phyloP scores from a whole-genome alignment of 2,329 filamentous ascomycete genomes.

The Lecanicillium sp. region DNA sequence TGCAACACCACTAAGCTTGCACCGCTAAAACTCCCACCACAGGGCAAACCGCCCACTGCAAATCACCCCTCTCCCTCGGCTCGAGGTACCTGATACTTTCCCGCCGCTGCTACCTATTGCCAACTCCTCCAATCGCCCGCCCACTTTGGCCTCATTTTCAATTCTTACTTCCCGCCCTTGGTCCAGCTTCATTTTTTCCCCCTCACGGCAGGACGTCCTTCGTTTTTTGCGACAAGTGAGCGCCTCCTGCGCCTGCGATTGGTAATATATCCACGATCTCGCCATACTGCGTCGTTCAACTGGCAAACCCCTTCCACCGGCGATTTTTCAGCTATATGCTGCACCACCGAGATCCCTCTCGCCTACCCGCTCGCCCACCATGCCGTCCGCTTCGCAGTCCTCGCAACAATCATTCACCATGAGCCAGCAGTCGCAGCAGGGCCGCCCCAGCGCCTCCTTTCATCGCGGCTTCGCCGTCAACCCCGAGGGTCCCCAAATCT shows the following conservation, averaged over 20 bases:
- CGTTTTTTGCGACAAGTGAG: background rate
- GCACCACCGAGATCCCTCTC: background rate
- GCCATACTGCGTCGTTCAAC: background rate
- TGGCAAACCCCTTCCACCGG: background rate
- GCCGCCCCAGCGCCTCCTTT: constrained; percentile 31
- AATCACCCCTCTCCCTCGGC: constrained; percentile 4
- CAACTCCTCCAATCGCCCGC: background rate
- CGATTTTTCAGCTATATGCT: constrained; percentile 4
- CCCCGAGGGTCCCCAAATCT: constrained; percentile 50
- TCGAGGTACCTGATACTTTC: background rate
- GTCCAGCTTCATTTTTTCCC: background rate
- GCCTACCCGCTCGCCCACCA: constrained; percentile 3
- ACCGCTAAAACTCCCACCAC: no score
- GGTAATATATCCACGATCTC: background rate
- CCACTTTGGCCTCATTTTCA: constrained; percentile 11
- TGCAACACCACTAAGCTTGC: background rate
- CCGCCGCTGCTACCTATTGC: background rate
- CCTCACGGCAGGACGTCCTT: background rate
- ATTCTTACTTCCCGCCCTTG: background rate
- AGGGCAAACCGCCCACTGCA: constrained; percentile 6
- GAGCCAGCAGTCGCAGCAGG: constrained; percentile 47
- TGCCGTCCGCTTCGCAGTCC: constrained; percentile 43
- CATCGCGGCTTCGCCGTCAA: constrained; percentile 28
- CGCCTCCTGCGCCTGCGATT: background rate
- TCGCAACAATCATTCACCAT: constrained; percentile 53